Conservation (phyloP, 805 yeast genomes). For the Metschnikowia gruessii region DNA sequence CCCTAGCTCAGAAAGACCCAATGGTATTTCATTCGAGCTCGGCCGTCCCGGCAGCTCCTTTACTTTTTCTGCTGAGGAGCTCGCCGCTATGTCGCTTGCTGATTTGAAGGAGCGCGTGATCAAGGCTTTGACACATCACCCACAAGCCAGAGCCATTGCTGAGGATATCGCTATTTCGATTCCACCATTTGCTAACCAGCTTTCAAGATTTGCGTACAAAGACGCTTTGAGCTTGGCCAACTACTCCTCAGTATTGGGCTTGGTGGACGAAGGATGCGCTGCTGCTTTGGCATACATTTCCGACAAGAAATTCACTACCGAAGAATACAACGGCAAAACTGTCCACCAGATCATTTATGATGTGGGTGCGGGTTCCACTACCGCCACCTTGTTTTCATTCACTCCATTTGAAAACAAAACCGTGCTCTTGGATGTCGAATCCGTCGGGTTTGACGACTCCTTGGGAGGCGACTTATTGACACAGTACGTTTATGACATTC, state of each 20-base stretch:
- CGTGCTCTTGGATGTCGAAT: conserved; percentile 58
- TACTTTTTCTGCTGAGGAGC: conserved; percentile 62
- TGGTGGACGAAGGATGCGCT: conserved; percentile 91
- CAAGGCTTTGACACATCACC: conserved; percentile 48
- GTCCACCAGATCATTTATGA: conserved; percentile 76
- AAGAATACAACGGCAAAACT: conserved; percentile 34
- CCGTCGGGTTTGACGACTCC: conserved; percentile 62
- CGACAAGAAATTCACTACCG: conserved; percentile 39
- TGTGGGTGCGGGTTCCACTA: conserved; percentile 89
- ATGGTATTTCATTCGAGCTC: conserved; percentile 56
- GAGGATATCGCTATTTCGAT: conserved; percentile 72
- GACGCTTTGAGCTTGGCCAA: conserved; percentile 76
- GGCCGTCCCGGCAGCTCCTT: conserved; percentile 32
- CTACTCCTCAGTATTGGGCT: conserved; percentile 51
- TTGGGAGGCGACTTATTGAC: conserved; percentile 82
- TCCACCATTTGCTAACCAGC: conserved; percentile 65
- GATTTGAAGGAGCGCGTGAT: conserved; percentile 67
- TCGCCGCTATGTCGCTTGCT: conserved; percentile 76
- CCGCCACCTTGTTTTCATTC: conserved; percentile 78
- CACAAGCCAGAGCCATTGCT: conserved; percentile 48
- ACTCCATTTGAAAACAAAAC: conserved; percentile 43
- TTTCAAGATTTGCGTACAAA: conserved; percentile 65
- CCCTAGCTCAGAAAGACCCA: conserved; percentile 35
- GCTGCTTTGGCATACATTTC: conserved; percentile 80
- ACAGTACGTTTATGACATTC: conserved; percentile 54